Evolutionary conservation across 176 grass and related monocot species (phyloP), one percentile per base, ranked within the genome.

Genomic region (Oryza punctata): DNA sequence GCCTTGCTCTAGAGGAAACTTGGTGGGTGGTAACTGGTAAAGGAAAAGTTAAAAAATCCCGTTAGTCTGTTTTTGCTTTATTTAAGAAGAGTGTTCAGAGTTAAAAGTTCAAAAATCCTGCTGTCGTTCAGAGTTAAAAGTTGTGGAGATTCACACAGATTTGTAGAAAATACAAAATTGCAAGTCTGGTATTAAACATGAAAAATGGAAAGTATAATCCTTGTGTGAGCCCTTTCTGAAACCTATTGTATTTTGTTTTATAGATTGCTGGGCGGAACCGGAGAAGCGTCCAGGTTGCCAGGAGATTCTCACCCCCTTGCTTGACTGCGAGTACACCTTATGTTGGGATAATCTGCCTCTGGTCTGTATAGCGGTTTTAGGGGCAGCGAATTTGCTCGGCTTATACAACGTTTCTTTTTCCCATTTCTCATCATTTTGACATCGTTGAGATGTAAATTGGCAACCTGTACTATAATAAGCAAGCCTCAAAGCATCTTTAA

Each of bases 211-310:
- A 60, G 21, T 61, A 11, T 10, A 61, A 61, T 18, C 50, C 50
- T 52, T 5, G 16, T 23, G 5, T n/a, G 54, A n/a, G 21, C 2
- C 21, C 7, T 23, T 8, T 82, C 49, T 28, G 18, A 40, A 66
- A 40, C 30, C 33, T 78, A 35, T n/a, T 78, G 18, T 65, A 63
- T 69, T 82, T 54, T 86, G 76, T 85, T 88, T 12, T 6, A 50
- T 77, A 99, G 96, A 99, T 92, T 99, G 96, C 89, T 99, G 93
- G 87, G 85, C 93, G 50, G 96, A 99, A 78, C 89, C 93, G 12
- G 85, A 87, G 24, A 95, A 90, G 45, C 89, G 96, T 72, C 96
- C 96, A 70, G 76, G 90, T 65, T 98, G 93, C 78, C 96, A 94
- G 73, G 96, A 99, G 86, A 96, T 99, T 78, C 83, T 99, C 43